These are phyloP conservation scores for Puya raimondii DNA, from an alignment of 176 grass and related monocot genomes.

Conservation along the genomic window DNA sequence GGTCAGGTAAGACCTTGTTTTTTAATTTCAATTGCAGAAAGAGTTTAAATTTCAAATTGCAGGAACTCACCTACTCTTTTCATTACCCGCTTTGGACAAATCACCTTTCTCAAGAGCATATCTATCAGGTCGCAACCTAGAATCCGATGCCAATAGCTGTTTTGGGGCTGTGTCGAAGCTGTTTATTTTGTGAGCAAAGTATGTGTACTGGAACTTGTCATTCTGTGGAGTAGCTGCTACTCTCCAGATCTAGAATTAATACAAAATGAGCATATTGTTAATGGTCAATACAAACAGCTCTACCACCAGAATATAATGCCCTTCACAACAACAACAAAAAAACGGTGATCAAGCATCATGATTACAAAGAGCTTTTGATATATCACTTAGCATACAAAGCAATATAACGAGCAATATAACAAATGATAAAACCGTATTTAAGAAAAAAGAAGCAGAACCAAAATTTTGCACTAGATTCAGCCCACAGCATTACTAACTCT, in stretches of 20 bases:
- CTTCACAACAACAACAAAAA: no score
- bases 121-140: conserved; percentile 81
- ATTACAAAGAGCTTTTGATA: no score
- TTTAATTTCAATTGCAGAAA: background rate
- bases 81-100: conserved; percentile 69
- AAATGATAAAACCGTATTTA: background rate
- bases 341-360: no score
- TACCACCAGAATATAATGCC: background rate
- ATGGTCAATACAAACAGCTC: background rate
- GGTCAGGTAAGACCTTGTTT: background rate
- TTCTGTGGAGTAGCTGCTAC: conserved; percentile 46
- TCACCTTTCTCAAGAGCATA: conserved; percentile 86
- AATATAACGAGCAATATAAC: background rate
- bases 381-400: no score
- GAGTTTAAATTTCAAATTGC: background rate
- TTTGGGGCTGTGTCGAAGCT: conserved; percentile 80
- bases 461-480: background rate
- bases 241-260: conserved; percentile 55
- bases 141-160: conserved; percentile 80
- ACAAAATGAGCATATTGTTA: background rate
- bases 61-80: conserved; percentile 66
- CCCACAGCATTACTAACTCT: background rate
- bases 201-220: conserved; percentile 87
- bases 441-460: background rate
- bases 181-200: conserved; percentile 91